Base-by-base conservation (phyloP, 495 filamentous ascomycete genomes). In the Tuber umbilicatum region DNA sequence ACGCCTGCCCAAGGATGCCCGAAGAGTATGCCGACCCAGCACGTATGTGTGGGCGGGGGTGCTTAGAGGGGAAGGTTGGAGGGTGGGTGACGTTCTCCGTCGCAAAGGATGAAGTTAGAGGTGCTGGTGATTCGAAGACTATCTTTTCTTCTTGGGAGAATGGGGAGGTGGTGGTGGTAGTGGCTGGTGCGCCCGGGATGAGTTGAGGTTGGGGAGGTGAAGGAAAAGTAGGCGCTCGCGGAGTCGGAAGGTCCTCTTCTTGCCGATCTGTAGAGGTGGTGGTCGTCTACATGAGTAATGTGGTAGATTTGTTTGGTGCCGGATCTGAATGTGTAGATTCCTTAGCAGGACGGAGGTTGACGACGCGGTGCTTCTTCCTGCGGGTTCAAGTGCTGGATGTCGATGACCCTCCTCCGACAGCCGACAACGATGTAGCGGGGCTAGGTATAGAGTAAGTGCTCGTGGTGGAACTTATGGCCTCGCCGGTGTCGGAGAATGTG, bases 291-390 rank as follows among this genome's bases (percentile, higher is more conserved):
- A 75, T 74, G 16, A 74, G 45, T 60, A 73, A 19, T 50, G 80
- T 76, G 40, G 76, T 72, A 10, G 80, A 50, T 23, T 38, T 47
- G 35, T 39, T 69, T 7, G 81, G 76, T 60, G 39, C 76, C 43
- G 68, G 37, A 35, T 73, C 16, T 70, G 75, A 73, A 43, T 41
- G 70, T 45, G 38, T 37, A 0, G 73, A 60, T 64, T 40, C 72
- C 19, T 71, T 72, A 69, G 69, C 40, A 40, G 69, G 72, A 7
- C 94, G 91, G 67, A 98, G 84, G 82, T 98, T 93, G 74, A 99
- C 93, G 40, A 98, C 92, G 23, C 95, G 88, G 75, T 89, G 94
- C 88, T 97, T 98, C 83, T 92, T 88, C 39, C 88, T 87, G 60
- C 86, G 85, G 38, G 87, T 84, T 82, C 92, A 90, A 10, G 89